These are phyloP conservation scores for Zalaria sp. DNA, from an alignment of 2,329 filamentous ascomycete genomes.

Conservation along the genomic window DNA sequence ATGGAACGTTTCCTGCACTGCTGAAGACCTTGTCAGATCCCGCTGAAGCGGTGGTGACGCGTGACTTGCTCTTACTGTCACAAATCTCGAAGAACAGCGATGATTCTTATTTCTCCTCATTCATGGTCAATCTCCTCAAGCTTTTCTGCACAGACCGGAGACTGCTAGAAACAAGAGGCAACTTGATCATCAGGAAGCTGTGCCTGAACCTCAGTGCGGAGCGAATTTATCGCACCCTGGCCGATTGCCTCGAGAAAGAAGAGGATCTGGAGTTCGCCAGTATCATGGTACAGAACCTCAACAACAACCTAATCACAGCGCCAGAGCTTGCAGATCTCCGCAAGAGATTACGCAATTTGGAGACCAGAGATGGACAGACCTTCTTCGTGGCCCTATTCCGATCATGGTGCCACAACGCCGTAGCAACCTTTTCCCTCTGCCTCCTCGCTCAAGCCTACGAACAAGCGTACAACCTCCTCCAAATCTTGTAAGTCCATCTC, in stretches of 20 bases:
- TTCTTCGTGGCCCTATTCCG: slow-evolving; percentile 91
- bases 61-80: slow-evolving; percentile 82
- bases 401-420: slow-evolving; percentile 97
- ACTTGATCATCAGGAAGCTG: slow-evolving; percentile 89
- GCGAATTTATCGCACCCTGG: slow-evolving; percentile 86
- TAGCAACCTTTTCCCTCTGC: slow-evolving; percentile 92
- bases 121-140: slow-evolving; percentile 93
- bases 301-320: slow-evolving; percentile 97
- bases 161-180: slow-evolving; percentile 80
- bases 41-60: slow-evolving; percentile 87
- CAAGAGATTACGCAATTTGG: slow-evolving; percentile 78
- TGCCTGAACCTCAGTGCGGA: slow-evolving; percentile 89
- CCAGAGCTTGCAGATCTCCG: slow-evolving; percentile 84
- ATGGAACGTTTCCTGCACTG: slow-evolving; percentile 89
- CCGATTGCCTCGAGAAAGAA: slow-evolving; percentile 93
- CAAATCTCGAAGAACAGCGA: slow-evolving; percentile 96
- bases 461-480: slow-evolving; percentile 87
- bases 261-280: slow-evolving; percentile 97
- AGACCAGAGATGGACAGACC: slow-evolving; percentile 84
- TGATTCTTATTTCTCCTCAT: slow-evolving; percentile 92
- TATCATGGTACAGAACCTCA: slow-evolving; percentile 98
- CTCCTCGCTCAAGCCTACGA: slow-evolving; percentile 94
- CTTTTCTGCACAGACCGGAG: slow-evolving; percentile 90
- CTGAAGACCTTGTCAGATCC: slow-evolving; percentile 94
- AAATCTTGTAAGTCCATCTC: slow-evolving; percentile 53